Percentiles rank a stretch among this genome's conserved stretches.
phyloP scores from a whole-genome alignment of 495 filamentous ascomycete genomes.

The Aspergillus baeticus region DNA sequence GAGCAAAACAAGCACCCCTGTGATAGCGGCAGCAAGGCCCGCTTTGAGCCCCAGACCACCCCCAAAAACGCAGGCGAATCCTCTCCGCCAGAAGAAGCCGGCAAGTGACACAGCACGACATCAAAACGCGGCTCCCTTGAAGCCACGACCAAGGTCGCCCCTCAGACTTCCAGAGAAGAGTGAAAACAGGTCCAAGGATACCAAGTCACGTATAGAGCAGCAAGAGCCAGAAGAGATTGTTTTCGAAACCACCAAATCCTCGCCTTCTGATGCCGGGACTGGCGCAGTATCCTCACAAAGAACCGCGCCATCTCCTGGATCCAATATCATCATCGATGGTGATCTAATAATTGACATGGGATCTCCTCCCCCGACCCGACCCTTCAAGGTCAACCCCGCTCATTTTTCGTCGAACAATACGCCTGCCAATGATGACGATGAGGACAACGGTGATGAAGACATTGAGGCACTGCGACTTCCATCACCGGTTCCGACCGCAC shows the following conservation, averaged over 20 bases:
- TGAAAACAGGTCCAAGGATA: not conserved
- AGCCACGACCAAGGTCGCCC: slow-evolving; percentile 19
- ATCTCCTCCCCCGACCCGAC: slow-evolving; percentile 39
- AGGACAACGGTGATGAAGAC: slow-evolving; percentile 38
- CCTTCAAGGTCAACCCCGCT: slow-evolving; percentile 40
- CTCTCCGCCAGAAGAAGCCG: slow-evolving; percentile 35
- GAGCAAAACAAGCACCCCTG: slow-evolving; percentile 36
- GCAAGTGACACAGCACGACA: slow-evolving; percentile 18
- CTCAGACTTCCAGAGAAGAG: slow-evolving; percentile 5
- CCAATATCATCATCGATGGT: slow-evolving; percentile 48
- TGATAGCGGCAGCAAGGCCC: slow-evolving; percentile 28
- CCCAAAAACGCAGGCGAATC: slow-evolving; percentile 35
- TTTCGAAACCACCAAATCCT: slow-evolving; percentile 23
- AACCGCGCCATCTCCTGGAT: slow-evolving; percentile 35
- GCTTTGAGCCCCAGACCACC: slow-evolving; percentile 29
- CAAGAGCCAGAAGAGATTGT: slow-evolving; percentile 20
- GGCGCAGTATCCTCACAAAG: slow-evolving; percentile 33
- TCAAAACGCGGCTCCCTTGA: slow-evolving; percentile 10
- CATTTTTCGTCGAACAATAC: slow-evolving; percentile 45
- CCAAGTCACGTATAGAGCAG: not conserved
- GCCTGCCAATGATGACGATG: slow-evolving; percentile 30
- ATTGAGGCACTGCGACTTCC: slow-evolving; percentile 42
- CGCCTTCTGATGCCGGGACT: slow-evolving; percentile 34
- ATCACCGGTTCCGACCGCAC: slow-evolving; percentile 26
- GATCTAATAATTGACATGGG: slow-evolving; percentile 54